Percentiles rank a stretch among this genome's conserved stretches.
Evolutionary conservation across 2,329 filamentous ascomycete genomes (phyloP).

Genomic region (Alternaria incomplexa): DNA sequence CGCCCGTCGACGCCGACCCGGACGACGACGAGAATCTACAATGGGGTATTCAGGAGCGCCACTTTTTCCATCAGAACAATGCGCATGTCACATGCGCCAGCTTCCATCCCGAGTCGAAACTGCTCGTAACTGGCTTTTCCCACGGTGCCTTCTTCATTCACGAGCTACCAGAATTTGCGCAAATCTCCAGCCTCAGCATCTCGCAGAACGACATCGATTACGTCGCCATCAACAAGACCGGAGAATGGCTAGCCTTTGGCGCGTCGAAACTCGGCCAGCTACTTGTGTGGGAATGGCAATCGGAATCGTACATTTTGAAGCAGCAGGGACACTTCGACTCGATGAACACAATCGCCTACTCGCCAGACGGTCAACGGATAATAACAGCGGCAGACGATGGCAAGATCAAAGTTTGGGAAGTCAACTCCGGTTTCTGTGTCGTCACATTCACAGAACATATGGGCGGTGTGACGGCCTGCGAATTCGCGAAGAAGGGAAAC

Average conservation of each 20-base stretch:
- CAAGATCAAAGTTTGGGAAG: constrained; percentile 98
- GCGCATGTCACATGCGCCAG: constrained; percentile 88
- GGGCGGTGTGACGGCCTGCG: constrained; percentile 89
- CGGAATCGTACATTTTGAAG: constrained; percentile 97
- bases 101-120: constrained; percentile 83
- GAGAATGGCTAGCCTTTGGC: constrained; percentile 96
- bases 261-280: constrained; percentile 94
- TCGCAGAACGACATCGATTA: constrained; percentile 97
- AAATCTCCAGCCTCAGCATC: constrained; percentile 91
- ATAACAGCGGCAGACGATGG: constrained; percentile 95
- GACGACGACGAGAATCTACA: constrained; percentile 72
- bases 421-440: constrained; percentile 94
- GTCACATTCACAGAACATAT: constrained; percentile 98
- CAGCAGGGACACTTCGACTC: constrained; percentile 97
- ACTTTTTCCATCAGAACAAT: constrained; percentile 93
- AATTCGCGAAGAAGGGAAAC: constrained; percentile 94
- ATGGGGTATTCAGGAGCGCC: constrained; percentile 89
- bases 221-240: constrained; percentile 90
- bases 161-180: constrained; percentile 93
- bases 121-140: constrained; percentile 97
- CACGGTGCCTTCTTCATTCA: constrained; percentile 94
- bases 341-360: constrained; percentile 92
- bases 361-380: constrained; percentile 89
- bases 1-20: constrained; percentile 59
- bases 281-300: constrained; percentile 99